phyloP scores from a whole-genome alignment of 371 early-diverging fungal species.

The Quaeritorhiza haematococci region DNA sequence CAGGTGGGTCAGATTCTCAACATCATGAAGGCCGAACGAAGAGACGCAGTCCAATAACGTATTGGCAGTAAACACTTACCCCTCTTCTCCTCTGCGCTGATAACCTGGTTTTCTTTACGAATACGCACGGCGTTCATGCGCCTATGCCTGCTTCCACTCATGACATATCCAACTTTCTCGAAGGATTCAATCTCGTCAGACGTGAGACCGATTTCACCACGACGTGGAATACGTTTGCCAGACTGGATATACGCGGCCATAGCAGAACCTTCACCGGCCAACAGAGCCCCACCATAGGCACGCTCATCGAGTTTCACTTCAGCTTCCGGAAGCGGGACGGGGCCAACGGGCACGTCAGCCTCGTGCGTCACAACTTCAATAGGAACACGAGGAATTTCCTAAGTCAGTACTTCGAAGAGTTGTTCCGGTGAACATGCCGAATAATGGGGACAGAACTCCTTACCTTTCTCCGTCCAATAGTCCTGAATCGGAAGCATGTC shows the following conservation, averaged over 20 bases:
- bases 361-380: conserved; percentile 6
- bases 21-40: too few species aligned
- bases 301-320: conserved; percentile 34
- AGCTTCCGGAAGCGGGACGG: conserved; percentile 31
- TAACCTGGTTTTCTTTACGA: conserved; percentile 90
- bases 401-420: neutral
- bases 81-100: conserved; percentile 81
- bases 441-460: neutral
- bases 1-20: too few species aligned
- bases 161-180: conserved; percentile 89
- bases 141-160: conserved; percentile 90
- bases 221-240: conserved; percentile 93
- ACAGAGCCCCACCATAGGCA: conserved; percentile 73
- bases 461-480: conserved; percentile 39
- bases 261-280: conserved; percentile 77
- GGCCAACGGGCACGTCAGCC: conserved; percentile 37
- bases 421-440: too few species aligned
- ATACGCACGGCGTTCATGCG: conserved; percentile 95
- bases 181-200: conserved; percentile 75
- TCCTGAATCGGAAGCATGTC: conserved; percentile 24
- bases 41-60: neutral
- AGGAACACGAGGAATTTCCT: neutral
- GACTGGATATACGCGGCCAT: conserved; percentile 84
- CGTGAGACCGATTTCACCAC: conserved; percentile 92
- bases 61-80: too few species aligned